Conservation (phyloP, 2,329 filamentous ascomycete genomes). For the Cladosporium sp. region DNA sequence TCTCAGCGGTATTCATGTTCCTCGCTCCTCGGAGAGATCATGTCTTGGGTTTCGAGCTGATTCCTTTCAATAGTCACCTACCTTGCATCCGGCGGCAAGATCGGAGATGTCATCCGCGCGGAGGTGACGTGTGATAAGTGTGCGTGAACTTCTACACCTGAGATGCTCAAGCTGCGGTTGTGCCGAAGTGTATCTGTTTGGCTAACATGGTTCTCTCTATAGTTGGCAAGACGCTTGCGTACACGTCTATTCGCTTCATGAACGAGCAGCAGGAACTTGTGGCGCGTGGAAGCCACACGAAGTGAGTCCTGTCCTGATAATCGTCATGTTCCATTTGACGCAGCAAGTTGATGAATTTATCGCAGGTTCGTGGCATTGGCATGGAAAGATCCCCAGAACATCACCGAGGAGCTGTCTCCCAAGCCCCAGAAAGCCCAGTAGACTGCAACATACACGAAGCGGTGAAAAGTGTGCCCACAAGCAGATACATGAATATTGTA, state of each 20-base stretch:
- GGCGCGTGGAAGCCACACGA: conserved; percentile 63
- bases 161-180: too few relatives aligned
- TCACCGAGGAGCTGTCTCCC: conserved; percentile 52
- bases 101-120: conserved; percentile 48
- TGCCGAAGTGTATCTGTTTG: too few relatives aligned
- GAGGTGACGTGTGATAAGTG: conserved; percentile 64
- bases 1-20: conserved; percentile 46
- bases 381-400: conserved; percentile 60
- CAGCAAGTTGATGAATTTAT: not conserved
- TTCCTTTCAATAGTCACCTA: conserved; percentile 50
- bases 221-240: conserved; percentile 64
- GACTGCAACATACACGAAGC: not conserved
- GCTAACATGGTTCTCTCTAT: too few relatives aligned
- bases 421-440: conserved; percentile 20
- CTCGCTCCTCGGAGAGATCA: too few relatives aligned
- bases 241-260: conserved; percentile 57
- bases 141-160: conserved; percentile 32
- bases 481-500: not conserved
- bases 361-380: conserved; percentile 54
- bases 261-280: conserved; percentile 57
- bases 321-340: too few relatives aligned
- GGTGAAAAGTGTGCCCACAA: too few relatives aligned
- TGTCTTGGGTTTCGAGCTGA: too few relatives aligned
- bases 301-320: conserved; percentile 37
- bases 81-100: conserved; percentile 57